Conservation (phyloP, 2,329 filamentous ascomycete species). For the Verticillium dahliae region DNA sequence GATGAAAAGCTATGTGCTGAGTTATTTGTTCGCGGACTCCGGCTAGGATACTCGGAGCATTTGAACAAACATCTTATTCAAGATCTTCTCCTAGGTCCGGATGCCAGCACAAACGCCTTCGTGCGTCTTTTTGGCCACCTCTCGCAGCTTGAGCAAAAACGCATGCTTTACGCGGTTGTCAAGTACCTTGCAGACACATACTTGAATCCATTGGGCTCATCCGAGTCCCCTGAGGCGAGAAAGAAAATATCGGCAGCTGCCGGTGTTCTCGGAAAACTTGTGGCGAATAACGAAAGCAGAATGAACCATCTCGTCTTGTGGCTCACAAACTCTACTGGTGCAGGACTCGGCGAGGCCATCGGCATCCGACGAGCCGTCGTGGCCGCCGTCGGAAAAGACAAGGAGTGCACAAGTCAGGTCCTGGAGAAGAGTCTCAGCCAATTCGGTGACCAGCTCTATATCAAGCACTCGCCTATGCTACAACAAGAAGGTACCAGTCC, state of each 20-base stretch:
- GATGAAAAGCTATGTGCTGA: constrained; percentile 36
- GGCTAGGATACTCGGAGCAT: constrained; percentile 61
- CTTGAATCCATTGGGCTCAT: constrained; percentile 27
- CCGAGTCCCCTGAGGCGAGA: constrained; percentile 21
- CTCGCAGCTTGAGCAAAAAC: constrained; percentile 36
- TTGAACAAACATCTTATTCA: constrained; percentile 30
- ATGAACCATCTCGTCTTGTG: constrained; percentile 54
- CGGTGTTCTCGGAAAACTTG: constrained; percentile 44
- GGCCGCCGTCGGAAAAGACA: constrained; percentile 46
- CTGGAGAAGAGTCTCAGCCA: constrained; percentile 63
- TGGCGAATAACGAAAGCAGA: constrained; percentile 39
- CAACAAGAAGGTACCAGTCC: constrained; percentile 73
- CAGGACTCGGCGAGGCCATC: constrained; percentile 57
- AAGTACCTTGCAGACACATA: constrained; percentile 39
- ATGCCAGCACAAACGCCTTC: constrained; percentile 17
- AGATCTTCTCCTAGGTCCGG: constrained; percentile 27
- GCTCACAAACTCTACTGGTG: constrained; percentile 58
- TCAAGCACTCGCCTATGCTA: constrained; percentile 75
- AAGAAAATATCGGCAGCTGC: constrained; percentile 49
- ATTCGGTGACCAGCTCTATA: constrained; percentile 82
- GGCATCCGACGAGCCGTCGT: constrained; percentile 62
- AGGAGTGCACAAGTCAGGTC: constrained; percentile 44
- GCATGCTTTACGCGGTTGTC: constrained; percentile 29
- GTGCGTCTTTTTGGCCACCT: constrained; percentile 25
- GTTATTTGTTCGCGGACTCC: constrained; percentile 54